Conservation (phyloP, 1,139 yeast species). For the Pneumocystis oryctolagi region DNA sequence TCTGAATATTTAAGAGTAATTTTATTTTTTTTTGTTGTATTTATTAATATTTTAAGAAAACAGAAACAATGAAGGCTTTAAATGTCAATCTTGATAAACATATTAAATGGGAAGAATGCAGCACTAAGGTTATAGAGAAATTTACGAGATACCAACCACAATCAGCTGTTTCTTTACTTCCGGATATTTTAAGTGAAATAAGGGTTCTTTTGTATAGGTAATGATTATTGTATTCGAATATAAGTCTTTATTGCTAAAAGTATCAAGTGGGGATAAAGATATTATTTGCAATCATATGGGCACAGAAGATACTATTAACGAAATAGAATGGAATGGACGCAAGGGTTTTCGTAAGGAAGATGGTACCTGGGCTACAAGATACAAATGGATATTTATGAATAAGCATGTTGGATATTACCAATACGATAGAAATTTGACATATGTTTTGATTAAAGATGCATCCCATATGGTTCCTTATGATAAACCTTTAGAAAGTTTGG, state of each 20-base stretch:
- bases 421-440: conserved; percentile 57
- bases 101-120: conserved; percentile 65
- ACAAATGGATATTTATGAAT: conserved; percentile 20
- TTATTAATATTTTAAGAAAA: conserved; percentile 15
- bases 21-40: neutral
- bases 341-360: conserved; percentile 37
- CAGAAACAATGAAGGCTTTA: conserved; percentile 44
- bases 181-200: conserved; percentile 42
- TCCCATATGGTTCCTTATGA: conserved; percentile 96
- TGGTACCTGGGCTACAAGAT: conserved; percentile 15
- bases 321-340: conserved; percentile 53
- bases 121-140: conserved; percentile 37
- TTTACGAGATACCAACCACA: conserved; percentile 40
- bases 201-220: conserved; percentile 47
- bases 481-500: conserved; percentile 51
- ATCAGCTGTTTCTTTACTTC: conserved; percentile 54
- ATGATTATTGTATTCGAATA: neutral
- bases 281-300: conserved; percentile 77
- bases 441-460: conserved; percentile 56
- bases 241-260: neutral
- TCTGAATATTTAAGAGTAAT: conserved; percentile 39
- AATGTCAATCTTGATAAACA: conserved; percentile 22
- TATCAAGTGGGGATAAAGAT: conserved; percentile 64
- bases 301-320: conserved; percentile 47
- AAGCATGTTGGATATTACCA: conserved; percentile 22